These are phyloP conservation scores for Dictyostelium purpureum DNA, from an alignment of 78 protist genomes.

Conservation along the genomic window DNA sequence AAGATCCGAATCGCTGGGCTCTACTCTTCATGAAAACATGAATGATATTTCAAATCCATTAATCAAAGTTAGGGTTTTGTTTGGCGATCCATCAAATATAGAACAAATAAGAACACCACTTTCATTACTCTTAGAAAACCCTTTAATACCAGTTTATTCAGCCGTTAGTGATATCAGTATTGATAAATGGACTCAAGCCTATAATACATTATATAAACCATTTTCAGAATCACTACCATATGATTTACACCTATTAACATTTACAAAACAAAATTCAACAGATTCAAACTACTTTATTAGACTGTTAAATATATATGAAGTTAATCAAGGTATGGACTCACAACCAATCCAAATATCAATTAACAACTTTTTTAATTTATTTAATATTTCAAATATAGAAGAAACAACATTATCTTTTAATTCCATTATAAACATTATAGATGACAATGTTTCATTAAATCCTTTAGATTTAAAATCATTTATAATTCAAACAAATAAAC, in stretches of 20 bases:
- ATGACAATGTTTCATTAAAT: neutral
- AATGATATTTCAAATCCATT: slow-evolving; percentile 26
- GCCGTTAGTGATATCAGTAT: neutral
- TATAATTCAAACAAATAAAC: neutral
- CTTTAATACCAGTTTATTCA: slow-evolving; percentile 6
- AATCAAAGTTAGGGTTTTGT: slow-evolving; percentile 2
- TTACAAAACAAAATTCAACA: slow-evolving; percentile 2
- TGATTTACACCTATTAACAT: slow-evolving; percentile 16
- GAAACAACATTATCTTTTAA: slow-evolving; percentile 37
- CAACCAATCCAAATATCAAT: slow-evolving; percentile 8
- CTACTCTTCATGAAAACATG: neutral
- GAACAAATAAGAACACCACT: slow-evolving; percentile 42
- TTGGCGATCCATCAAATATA: neutral
- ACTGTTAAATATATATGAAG: slow-evolving; percentile 26
- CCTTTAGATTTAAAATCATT: slow-evolving; percentile 53
- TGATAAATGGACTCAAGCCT: neutral
- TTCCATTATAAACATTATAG: neutral
- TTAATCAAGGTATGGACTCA: neutral
- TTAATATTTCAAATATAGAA: neutral
- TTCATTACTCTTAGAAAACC: slow-evolving; percentile 23
- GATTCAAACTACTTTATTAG: neutral
- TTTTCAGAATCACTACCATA: neutral
- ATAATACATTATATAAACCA: neutral
- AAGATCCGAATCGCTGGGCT: neutral
- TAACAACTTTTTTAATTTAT: neutral